Percentiles rank a stretch among this genome's conserved stretches.
Evolutionary conservation across 306 rosid species (phyloP).

Genomic region (Alnus rubra): DNA sequence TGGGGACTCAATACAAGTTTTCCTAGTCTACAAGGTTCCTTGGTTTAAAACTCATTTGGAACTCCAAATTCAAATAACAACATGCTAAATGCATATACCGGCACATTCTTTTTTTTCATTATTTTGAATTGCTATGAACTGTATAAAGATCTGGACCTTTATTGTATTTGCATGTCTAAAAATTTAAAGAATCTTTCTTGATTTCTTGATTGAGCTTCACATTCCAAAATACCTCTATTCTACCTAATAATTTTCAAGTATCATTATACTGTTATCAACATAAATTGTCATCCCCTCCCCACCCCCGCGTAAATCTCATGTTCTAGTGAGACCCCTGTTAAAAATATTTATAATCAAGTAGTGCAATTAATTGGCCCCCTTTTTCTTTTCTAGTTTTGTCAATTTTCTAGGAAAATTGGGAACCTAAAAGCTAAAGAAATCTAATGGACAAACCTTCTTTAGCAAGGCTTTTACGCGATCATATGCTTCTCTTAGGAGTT

Average conservation of each 20-base stretch:
- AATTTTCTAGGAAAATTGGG: neutral
- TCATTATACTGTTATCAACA: neutral
- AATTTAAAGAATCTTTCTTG: too few species aligned
- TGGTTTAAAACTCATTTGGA: too few species aligned
- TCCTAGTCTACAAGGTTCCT: neutral
- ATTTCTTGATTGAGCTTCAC: neutral
- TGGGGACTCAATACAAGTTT: too few species aligned
- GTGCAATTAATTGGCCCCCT: neutral
- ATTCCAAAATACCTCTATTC: neutral
- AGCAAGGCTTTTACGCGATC: conserved; percentile 89
- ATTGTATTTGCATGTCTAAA: too few species aligned
- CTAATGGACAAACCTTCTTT: conserved; percentile 62
- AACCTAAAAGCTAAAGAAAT: neutral
- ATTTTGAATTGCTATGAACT: too few species aligned
- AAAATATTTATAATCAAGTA: neutral
- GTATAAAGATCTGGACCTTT: too few species aligned
- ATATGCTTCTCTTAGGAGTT: conserved; percentile 93
- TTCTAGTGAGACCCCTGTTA: neutral
- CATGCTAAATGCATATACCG: too few species aligned
- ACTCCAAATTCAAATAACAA: too few species aligned
- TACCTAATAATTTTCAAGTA: neutral
- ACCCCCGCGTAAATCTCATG: neutral
- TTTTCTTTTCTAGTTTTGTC: neutral
- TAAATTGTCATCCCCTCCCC: neutral
- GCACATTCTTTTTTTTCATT: too few species aligned